Base-by-base conservation (phyloP, 2,329 filamentous ascomycete genomes). In the Cytospora paraplurivora region DNA sequence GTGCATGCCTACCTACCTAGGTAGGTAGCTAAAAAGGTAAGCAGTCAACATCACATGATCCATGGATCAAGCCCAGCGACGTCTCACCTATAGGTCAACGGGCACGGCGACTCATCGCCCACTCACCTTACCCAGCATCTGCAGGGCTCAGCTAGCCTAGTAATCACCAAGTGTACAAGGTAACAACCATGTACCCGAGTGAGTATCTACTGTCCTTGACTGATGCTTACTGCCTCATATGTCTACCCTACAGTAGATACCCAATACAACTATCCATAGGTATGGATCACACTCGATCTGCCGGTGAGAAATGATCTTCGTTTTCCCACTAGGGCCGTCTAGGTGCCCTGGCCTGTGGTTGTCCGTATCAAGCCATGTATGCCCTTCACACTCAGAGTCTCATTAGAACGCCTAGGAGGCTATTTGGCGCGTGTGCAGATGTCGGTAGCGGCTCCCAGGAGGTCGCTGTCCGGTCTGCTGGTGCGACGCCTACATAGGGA, bases 401-500 rank as follows among this genome's bases (percentile, higher is more conserved):
- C n/a, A 5, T 4, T 2, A 19, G 44, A 17, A 1, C n/a, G 15
- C n/a, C 12, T 38, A 13, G 15, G 37, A 37, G 35, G 3, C 35
- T 10, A 13, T 37, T 37, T 37, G 12, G 35, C 21, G 12, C 7
- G n/a, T 47, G 21, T 10, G 7, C 17, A 47, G 32, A 47, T 41
- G 6, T n/a, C 51, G 33, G 37, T 35, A 35, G 21, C 55, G 50
- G 27, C 19, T 41, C 50, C 38, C 12, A 56, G 27, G 4, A 53
- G 38, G 32, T 38, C 8, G 38, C 13, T 38, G 59, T 15, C 38
- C 19, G 59, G 59, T 21, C 19, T 49, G 38, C 38, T 53, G 59
- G 38, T 49, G 38, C 32, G 51, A 61, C 51, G n/a, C 51, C 44
- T 21, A 47, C n/a, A n/a, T 47, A 21, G 44, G 44, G 19, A 61